phyloP scores from a whole-genome alignment of 257 asterid genomes.

The Leonotis leonurus region DNA sequence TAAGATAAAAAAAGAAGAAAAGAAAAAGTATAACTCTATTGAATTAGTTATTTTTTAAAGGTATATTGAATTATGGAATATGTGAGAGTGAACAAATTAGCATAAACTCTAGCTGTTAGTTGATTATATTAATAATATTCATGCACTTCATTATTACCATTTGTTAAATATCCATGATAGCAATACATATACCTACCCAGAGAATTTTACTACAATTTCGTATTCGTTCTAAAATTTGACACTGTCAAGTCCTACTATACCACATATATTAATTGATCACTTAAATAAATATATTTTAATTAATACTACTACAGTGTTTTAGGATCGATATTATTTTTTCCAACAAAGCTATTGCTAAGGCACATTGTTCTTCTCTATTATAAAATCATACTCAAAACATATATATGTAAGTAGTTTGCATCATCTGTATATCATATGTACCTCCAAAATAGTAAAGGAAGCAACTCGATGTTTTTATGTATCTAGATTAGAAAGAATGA shows the following conservation, averaged over 20 bases:
- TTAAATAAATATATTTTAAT: too few species aligned
- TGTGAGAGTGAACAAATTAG: background rate
- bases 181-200: conserved; percentile 18
- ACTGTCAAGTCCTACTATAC: background rate
- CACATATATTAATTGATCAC: too few species aligned
- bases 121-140: background rate
- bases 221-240: background rate
- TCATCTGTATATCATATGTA: too few species aligned
- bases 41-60: too few species aligned
- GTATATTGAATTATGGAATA: background rate
- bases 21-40: too few species aligned
- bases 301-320: background rate
- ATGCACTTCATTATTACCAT: background rate
- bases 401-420: too few species aligned
- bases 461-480: background rate
- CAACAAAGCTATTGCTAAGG: too few species aligned
- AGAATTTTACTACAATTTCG: conserved; percentile 11
- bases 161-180: conserved; percentile 11
- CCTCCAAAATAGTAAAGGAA: background rate
- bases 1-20: too few species aligned
- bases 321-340: too few species aligned
- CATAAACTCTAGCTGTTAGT: too few species aligned
- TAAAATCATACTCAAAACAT: too few species aligned
- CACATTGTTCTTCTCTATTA: too few species aligned
- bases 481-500: background rate